Percentiles rank a stretch among this genome's conserved stretches.
phyloP scores from a whole-genome alignment of 2,329 filamentous ascomycete genomes.

The Claviceps paspali region DNA sequence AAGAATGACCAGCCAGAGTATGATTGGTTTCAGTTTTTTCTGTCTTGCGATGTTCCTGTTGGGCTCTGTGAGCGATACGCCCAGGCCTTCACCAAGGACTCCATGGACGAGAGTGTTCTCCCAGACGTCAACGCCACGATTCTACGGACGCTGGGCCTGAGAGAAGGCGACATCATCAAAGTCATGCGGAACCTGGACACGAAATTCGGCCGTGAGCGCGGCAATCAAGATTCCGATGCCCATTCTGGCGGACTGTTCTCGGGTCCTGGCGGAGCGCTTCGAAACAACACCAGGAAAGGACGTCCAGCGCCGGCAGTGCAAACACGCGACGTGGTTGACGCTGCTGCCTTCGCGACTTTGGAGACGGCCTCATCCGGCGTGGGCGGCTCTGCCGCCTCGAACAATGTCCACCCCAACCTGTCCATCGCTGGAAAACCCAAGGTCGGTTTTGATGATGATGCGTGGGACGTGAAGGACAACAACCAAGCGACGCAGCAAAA shows the following conservation, averaged over 20 bases:
- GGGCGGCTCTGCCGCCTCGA: slow-evolving; percentile 10
- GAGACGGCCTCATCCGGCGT: slow-evolving; percentile 16
- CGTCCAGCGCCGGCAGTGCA: slow-evolving; percentile 76
- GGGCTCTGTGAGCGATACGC: slow-evolving; percentile 91
- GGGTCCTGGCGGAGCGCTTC: slow-evolving; percentile 75
- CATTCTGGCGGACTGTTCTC: slow-evolving; percentile 64
- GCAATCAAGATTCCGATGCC: slow-evolving; percentile 44
- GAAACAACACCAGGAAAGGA: slow-evolving; percentile 89
- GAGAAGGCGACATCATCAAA: slow-evolving; percentile 91
- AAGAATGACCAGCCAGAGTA: slow-evolving; percentile 55
- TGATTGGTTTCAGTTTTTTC: slow-evolving; percentile 98
- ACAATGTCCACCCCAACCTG: slow-evolving; percentile 11
- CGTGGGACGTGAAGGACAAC: slow-evolving; percentile 71
- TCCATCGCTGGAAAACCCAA: slow-evolving; percentile 12
- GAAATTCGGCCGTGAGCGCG: slow-evolving; percentile 51
- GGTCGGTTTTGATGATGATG: slow-evolving; percentile 83
- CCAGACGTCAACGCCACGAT: slow-evolving; percentile 76
- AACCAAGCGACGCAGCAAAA: slow-evolving; percentile 40
- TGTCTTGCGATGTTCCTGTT: slow-evolving; percentile 79
- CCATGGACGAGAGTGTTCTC: slow-evolving; percentile 88
- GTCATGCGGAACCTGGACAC: slow-evolving; percentile 80
- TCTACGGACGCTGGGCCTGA: slow-evolving; percentile 76
- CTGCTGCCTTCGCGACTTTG: slow-evolving; percentile 64
- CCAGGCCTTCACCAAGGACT: slow-evolving; percentile 75
- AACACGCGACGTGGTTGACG: slow-evolving; percentile 72